Conservation (phyloP, 2,329 filamentous ascomycete genomes). For the Colletotrichum orchidophilum region DNA sequence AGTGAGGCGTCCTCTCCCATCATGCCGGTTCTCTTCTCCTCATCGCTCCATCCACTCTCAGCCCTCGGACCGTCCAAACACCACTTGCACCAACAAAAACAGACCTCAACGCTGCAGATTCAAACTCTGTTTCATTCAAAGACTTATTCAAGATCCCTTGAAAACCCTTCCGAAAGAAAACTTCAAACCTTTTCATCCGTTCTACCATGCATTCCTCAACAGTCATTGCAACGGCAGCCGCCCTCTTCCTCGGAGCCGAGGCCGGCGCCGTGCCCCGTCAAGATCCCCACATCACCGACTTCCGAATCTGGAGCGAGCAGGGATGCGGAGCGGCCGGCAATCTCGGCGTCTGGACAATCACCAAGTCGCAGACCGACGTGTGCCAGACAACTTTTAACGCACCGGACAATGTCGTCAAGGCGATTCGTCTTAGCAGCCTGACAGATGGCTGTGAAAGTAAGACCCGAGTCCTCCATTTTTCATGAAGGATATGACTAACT, state of each 20-base stretch:
- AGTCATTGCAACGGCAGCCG: not conserved
- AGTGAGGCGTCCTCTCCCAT: not conserved
- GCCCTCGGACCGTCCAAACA: not conserved
- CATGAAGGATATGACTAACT: not conserved
- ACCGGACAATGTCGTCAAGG: not conserved
- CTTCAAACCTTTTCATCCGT: not conserved
- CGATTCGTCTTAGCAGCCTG: not conserved
- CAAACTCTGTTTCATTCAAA: not conserved
- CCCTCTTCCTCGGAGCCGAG: conserved; percentile 1
- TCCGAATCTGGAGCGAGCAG: conserved; percentile 21
- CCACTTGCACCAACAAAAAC: not conserved
- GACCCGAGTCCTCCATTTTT: not conserved
- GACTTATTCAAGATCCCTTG: not conserved
- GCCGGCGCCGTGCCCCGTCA: conserved; percentile 1
- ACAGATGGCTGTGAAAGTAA: not conserved
- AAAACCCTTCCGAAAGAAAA: too few relatives aligned
- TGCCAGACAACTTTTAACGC: conserved; percentile 12
- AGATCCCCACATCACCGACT: conserved; percentile 12
- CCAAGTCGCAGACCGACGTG: not conserved
- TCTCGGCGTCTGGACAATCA: conserved; percentile 22
- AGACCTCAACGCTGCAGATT: not conserved
- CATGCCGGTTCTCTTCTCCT: not conserved
- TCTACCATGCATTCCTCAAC: not conserved
- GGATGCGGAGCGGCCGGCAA: conserved; percentile 10
- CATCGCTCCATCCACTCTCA: not conserved